These are phyloP conservation scores for Talaromyces wortmannii DNA, from an alignment of 495 filamentous ascomycete species.

Conservation along the genomic window DNA sequence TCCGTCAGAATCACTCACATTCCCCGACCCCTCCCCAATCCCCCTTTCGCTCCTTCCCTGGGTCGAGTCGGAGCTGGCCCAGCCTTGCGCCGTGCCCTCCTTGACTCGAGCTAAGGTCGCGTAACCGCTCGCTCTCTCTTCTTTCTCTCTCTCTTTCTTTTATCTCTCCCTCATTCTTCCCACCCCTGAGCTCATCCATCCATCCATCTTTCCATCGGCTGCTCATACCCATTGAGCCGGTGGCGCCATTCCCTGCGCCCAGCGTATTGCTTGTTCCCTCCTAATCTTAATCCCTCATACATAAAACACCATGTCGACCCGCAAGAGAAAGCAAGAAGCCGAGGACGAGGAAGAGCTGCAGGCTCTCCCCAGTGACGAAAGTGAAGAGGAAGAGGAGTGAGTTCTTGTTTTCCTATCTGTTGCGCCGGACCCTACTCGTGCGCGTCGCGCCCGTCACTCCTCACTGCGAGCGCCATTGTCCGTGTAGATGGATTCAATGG, in stretches of 20 bases:
- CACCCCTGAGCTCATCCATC: slow-evolving; percentile 7
- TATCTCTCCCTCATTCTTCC: slow-evolving; percentile 10
- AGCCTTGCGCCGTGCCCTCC: background rate
- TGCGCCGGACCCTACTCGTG: slow-evolving; percentile 1
- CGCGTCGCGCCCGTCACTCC: background rate
- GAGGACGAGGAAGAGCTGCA: slow-evolving; percentile 54
- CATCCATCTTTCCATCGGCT: slow-evolving; percentile 1
- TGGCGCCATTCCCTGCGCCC: background rate
- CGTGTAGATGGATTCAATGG: background rate
- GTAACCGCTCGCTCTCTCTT: slow-evolving; percentile 12
- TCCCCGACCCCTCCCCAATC: slow-evolving; percentile 4
- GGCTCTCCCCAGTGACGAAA: slow-evolving; percentile 54
- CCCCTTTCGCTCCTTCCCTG: slow-evolving; percentile 9
- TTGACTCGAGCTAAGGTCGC: background rate
- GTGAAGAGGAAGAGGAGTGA: slow-evolving; percentile 61
- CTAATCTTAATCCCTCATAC: slow-evolving; percentile 3
- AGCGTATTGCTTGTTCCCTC: background rate
- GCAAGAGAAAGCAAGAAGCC: slow-evolving; percentile 60
- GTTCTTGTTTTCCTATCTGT: slow-evolving; percentile 13
- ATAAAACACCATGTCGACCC: slow-evolving; percentile 43
- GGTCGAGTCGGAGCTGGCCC: background rate
- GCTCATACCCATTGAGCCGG: slow-evolving; percentile 7
- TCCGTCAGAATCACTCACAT: slow-evolving; percentile 1
- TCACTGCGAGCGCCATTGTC: background rate
- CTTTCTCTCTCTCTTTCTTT: slow-evolving; percentile 15